phyloP scores from a whole-genome alignment of 345 rosid species.

The Eucalyptus microcorys region DNA sequence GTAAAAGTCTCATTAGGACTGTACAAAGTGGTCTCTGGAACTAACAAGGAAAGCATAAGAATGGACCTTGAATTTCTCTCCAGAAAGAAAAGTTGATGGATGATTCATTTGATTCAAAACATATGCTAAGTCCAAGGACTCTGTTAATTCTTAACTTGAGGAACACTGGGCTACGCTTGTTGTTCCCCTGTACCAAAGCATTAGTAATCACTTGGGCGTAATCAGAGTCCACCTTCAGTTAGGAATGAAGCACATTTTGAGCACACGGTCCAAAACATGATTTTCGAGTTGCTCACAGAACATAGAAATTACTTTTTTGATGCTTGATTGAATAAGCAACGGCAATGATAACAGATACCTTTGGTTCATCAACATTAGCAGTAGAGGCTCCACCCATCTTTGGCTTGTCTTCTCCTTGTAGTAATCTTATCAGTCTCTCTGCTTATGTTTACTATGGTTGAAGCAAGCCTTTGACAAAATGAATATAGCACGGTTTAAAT shows the following conservation, averaged over 20 bases:
- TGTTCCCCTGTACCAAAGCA: neutral
- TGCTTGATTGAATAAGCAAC: neutral
- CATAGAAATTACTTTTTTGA: neutral
- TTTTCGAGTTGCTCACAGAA: neutral
- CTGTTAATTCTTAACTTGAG: neutral
- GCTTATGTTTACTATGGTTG: neutral
- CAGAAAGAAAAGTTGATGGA: neutral
- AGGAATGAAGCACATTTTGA: neutral
- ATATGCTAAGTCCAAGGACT: neutral
- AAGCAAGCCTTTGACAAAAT: neutral
- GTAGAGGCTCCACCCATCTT: neutral
- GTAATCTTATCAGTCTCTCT: neutral
- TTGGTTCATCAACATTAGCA: neutral
- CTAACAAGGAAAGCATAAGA: neutral
- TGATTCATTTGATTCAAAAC: neutral
- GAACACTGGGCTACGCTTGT: neutral
- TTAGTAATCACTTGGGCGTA: neutral
- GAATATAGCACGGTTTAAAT: neutral
- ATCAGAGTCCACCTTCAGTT: neutral
- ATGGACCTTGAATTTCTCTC: neutral
- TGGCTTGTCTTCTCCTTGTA: neutral
- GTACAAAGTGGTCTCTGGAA: neutral
- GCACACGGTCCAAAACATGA: neutral
- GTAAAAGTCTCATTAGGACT: conserved; percentile 2
- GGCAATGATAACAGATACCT: neutral